phyloP scores from a whole-genome alignment of 2,329 filamentous ascomycete species.

The Curvularia lunata region DNA sequence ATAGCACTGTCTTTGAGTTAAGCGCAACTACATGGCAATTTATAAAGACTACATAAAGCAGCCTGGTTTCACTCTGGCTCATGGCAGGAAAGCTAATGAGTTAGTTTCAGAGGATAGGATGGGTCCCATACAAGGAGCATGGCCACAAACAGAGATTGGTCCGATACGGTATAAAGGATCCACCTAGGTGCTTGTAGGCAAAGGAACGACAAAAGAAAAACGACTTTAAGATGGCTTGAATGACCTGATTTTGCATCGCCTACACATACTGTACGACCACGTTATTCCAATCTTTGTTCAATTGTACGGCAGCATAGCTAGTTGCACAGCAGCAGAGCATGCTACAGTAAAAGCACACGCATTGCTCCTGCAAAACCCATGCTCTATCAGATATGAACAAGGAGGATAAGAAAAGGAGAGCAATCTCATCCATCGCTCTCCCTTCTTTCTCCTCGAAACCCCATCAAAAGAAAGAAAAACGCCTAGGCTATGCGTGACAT shows the following conservation, averaged over 20 bases:
- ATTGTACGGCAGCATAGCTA: neutral
- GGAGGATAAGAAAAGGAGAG: neutral
- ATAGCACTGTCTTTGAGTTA: no score
- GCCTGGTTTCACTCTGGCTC: no score
- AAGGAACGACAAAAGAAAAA: neutral
- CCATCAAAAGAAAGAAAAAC: neutral
- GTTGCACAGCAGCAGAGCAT: neutral
- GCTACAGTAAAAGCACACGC: neutral
- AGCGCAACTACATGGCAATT: no score
- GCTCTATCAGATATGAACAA: neutral
- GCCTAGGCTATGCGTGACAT: constrained; percentile 4
- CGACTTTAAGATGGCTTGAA: neutral
- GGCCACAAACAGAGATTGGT: no score
- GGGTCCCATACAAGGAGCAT: no score
- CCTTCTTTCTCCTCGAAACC: neutral
- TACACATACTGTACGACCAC: neutral
- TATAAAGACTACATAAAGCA: no score
- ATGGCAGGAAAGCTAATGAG: no score
- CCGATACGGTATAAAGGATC: no score
- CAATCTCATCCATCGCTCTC: neutral
- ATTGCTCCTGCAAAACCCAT: neutral
- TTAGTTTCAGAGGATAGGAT: no score
- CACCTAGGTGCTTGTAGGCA: no score
- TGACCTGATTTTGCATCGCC: neutral
- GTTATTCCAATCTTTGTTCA: neutral